These are phyloP conservation scores for Salix brachista DNA, from an alignment of 345 rosid genomes.

Conservation along the genomic window DNA sequence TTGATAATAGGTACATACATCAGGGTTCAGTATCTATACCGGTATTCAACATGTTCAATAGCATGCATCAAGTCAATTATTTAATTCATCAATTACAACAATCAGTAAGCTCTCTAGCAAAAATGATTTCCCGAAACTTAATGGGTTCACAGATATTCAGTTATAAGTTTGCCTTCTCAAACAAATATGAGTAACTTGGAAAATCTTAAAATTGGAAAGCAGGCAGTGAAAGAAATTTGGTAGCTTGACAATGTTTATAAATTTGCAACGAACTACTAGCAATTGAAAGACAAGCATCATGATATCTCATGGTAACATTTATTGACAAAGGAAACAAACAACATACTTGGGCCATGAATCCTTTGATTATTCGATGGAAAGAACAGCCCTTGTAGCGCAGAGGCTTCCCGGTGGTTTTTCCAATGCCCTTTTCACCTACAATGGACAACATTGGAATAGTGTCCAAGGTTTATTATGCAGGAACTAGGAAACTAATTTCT, in stretches of 20 bases:
- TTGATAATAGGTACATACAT: background rate
- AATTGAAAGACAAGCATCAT: background rate
- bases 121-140: background rate
- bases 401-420: constrained; percentile 75
- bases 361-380: constrained; percentile 87
- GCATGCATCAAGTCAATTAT: background rate
- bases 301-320: background rate
- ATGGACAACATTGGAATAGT: background rate
- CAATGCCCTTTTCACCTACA: constrained; percentile 87
- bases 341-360: constrained; percentile 96
- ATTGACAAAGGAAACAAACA: constrained; percentile 2
- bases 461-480: background rate
- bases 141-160: too few relatives aligned
- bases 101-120: background rate
- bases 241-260: background rate
- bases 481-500: background rate
- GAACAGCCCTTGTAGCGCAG: constrained; percentile 75
- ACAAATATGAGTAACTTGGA: background rate
- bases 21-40: background rate
- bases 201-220: background rate
- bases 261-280: background rate
- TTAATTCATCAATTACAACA: background rate
- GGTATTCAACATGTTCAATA: background rate
- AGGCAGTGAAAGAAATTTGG: background rate
- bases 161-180: too few relatives aligned